phyloP scores from a whole-genome alignment of 805 yeast species.

The Kluyveromyces starmeri region DNA sequence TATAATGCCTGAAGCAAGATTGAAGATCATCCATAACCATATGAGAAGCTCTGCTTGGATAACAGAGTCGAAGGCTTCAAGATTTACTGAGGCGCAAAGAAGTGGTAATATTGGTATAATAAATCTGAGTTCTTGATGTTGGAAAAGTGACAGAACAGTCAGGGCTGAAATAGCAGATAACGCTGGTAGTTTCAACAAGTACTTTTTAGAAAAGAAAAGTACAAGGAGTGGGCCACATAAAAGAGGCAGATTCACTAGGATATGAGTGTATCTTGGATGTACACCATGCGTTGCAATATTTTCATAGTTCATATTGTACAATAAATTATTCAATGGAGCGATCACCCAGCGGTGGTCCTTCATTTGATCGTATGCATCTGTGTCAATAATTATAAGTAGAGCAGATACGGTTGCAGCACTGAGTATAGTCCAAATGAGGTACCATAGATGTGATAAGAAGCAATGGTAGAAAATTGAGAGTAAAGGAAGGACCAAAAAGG shows the following conservation, averaged over 20 bases:
- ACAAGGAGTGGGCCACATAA: conserved; percentile 70
- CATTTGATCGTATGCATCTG: conserved; percentile 32
- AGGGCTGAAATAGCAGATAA: conserved; percentile 57
- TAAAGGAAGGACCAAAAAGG: conserved; percentile 62
- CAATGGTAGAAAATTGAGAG: conserved; percentile 36
- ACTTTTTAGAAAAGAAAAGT: conserved; percentile 30
- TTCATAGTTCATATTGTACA: conserved; percentile 50
- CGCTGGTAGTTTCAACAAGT: conserved; percentile 38
- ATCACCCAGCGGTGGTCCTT: conserved; percentile 30
- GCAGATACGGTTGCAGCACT: conserved; percentile 32
- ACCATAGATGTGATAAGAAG: conserved; percentile 30
- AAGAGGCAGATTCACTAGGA: conserved; percentile 68
- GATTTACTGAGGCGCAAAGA: conserved; percentile 46
- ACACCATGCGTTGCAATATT: conserved; percentile 76
- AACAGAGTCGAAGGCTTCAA: conserved; percentile 24
- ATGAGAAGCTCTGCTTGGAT: conserved; percentile 15
- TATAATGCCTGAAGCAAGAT: conserved; percentile 44
- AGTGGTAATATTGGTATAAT: conserved; percentile 72
- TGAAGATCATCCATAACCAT: conserved; percentile 55
- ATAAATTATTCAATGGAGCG: conserved; percentile 69
- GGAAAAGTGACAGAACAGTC: conserved; percentile 53
- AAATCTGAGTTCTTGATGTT: conserved; percentile 93
- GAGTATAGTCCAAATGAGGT: conserved; percentile 24
- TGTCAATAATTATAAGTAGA: conserved; percentile 44
- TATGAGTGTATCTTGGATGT: conserved; percentile 70